Evolutionary conservation across 495 filamentous ascomycete species (phyloP).

Genomic region (Penicillium manginii): DNA sequence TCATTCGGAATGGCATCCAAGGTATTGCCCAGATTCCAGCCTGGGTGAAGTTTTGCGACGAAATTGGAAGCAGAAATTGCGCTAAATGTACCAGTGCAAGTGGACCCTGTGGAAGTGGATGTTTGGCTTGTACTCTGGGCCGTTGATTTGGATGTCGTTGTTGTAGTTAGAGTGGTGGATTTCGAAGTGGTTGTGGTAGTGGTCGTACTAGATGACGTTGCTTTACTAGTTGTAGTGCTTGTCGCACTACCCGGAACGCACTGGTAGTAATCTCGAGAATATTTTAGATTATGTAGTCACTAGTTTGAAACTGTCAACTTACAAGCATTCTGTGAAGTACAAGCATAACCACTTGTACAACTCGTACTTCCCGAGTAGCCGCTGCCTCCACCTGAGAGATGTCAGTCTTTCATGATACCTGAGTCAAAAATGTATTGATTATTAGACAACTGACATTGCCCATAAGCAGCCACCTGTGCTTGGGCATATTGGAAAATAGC

Average conservation of each 20-base stretch:
- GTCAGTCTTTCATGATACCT: background rate
- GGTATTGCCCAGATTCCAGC: conserved; percentile 57
- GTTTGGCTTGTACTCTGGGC: conserved; percentile 7
- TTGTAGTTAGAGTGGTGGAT: conserved; percentile 2
- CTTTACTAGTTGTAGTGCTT: conserved; percentile 5
- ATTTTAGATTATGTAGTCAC: background rate
- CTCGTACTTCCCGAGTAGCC: conserved; percentile 21
- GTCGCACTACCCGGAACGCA: conserved; percentile 22
- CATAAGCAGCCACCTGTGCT: conserved; percentile 21
- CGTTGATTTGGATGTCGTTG: conserved; percentile 15
- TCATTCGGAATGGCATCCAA: conserved; percentile 62
- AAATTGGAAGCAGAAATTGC: conserved; percentile 41
- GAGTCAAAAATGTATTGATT: background rate
- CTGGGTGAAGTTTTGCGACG: conserved; percentile 40
- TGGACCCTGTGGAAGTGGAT: conserved; percentile 10
- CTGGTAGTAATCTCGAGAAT: conserved; percentile 17
- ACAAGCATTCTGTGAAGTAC: conserved; percentile 28
- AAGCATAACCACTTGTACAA: conserved; percentile 18
- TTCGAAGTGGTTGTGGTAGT: conserved; percentile 10
- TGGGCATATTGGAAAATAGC: conserved; percentile 14
- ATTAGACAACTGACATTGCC: conserved; percentile 15
- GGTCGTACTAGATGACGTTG: background rate
- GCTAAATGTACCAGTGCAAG: conserved; percentile 41
- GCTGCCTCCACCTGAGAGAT: conserved; percentile 16
- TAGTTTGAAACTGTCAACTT: background rate